phyloP scores from a whole-genome alignment of 495 filamentous ascomycete genomes.

The Zalerion maritima region DNA sequence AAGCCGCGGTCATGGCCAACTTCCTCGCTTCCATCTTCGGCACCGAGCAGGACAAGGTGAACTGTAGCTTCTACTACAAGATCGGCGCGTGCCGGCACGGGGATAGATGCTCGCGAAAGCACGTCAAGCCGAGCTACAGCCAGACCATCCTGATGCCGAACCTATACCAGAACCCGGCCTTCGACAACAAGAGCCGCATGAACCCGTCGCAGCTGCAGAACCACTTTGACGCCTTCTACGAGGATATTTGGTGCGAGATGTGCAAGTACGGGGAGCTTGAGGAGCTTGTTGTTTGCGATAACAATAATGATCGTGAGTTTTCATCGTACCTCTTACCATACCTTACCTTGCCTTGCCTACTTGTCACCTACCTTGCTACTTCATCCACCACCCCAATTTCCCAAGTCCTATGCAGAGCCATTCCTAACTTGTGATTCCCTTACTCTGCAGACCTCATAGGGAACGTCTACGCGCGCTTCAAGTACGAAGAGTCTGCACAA shows the following conservation, averaged over 20 bases:
- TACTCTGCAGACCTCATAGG: conserved; percentile 68
- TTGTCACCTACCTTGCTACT: neutral
- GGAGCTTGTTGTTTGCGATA: conserved; percentile 82
- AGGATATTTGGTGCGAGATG: conserved; percentile 99
- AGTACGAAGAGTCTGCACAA: conserved; percentile 96
- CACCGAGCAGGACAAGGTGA: conserved; percentile 95
- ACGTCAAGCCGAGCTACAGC: conserved; percentile 96
- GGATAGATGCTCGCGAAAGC: conserved; percentile 93
- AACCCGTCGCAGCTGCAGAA: conserved; percentile 88
- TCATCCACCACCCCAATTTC: neutral
- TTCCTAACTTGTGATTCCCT: neutral
- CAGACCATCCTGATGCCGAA: conserved; percentile 97
- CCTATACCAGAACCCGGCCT: conserved; percentile 97
- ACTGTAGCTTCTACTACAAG: conserved; percentile 54
- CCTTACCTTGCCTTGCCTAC: no score
- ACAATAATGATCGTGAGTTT: conserved; percentile 85
- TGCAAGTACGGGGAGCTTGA: conserved; percentile 85
- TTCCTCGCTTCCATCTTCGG: conserved; percentile 99
- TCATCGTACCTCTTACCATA: conserved; percentile 3
- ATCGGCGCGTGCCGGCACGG: conserved; percentile 98
- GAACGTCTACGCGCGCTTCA: conserved; percentile 99
- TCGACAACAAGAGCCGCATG: conserved; percentile 95
- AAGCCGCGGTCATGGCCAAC: conserved; percentile 50
- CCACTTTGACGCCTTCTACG: conserved; percentile 99
- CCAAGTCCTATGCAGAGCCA: neutral